phyloP scores from a whole-genome alignment of 495 filamentous ascomycete species.

The Hamigera avellanea region DNA sequence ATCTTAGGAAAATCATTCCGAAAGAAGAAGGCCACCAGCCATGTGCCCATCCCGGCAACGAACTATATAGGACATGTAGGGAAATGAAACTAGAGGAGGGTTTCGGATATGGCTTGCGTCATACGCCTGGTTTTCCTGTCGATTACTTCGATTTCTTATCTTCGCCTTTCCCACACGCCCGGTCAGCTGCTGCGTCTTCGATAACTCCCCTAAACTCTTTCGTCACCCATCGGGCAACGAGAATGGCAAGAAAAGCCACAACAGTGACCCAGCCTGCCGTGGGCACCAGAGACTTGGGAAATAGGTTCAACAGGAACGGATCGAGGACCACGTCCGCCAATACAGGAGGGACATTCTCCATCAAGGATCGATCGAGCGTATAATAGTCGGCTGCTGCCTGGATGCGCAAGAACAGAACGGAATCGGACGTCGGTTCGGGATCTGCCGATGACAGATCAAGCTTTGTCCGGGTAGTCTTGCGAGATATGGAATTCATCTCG shows the following conservation, averaged over 20 bases:
- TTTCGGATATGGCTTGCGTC: no score
- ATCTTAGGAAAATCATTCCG: no score
- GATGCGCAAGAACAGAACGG: conserved; percentile 68
- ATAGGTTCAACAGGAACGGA: conserved; percentile 61
- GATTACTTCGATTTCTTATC: no score
- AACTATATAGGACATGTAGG: no score
- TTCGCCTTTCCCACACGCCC: no score
- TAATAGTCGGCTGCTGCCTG: conserved; percentile 75
- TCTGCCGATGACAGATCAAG: conserved; percentile 6
- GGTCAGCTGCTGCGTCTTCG: conserved; percentile 7
- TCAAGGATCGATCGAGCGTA: conserved; percentile 57
- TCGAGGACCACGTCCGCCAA: conserved; percentile 81
- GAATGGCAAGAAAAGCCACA: conserved; percentile 41
- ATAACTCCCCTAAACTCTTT: conserved; percentile 19
- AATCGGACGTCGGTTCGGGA: conserved; percentile 23
- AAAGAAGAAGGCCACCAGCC: no score
- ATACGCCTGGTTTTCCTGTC: no score
- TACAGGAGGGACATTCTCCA: conserved; percentile 65
- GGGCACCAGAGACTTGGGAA: conserved; percentile 58
- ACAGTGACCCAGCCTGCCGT: conserved; percentile 49
- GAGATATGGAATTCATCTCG: conserved; percentile 9
- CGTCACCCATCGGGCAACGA: conserved; percentile 25
- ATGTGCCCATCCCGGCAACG: no score
- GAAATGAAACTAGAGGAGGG: no score
- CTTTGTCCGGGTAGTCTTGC: conserved; percentile 2